phyloP scores from a whole-genome alignment of 257 asterid genomes.

The Verbena officinalis region DNA sequence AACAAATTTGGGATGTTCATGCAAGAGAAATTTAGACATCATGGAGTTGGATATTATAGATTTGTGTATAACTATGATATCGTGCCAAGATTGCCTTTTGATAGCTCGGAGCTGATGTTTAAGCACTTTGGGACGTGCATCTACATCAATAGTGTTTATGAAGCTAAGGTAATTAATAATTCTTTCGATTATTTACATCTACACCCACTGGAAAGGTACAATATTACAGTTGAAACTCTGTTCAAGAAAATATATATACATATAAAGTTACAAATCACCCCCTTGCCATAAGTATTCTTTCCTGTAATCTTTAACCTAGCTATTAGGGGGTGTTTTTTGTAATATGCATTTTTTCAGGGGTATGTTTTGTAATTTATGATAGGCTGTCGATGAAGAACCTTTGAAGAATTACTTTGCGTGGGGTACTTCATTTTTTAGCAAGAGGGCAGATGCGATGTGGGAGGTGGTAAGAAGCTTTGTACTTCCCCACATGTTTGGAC shows the following conservation, averaged over 20 bases:
- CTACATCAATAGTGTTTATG: slow-evolving; percentile 47
- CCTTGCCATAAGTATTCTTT: too few species aligned
- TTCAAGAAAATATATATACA: too few species aligned
- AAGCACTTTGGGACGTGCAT: slow-evolving; percentile 69
- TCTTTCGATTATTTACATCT: too few species aligned
- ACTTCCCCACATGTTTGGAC: slow-evolving; percentile 48
- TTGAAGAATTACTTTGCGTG: slow-evolving; percentile 42
- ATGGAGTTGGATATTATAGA: slow-evolving; percentile 45
- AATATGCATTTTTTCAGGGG: too few species aligned
- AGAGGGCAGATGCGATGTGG: slow-evolving; percentile 54
- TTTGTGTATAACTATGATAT: slow-evolving; percentile 63
- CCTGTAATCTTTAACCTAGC: too few species aligned
- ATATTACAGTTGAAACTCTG: too few species aligned
- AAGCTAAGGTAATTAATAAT: slow-evolving; percentile 48
- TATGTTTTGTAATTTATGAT: too few species aligned
- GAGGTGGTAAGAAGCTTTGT: slow-evolving; percentile 61
- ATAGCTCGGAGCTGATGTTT: slow-evolving; percentile 39
- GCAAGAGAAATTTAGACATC: slow-evolving; percentile 33
- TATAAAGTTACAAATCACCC: too few species aligned
- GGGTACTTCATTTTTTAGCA: slow-evolving; percentile 16
- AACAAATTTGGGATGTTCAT: slow-evolving; percentile 47
- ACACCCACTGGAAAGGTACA: too few species aligned
- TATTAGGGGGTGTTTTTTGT: too few species aligned
- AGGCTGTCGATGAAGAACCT: slow-evolving; percentile 53
- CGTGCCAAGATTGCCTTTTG: slow-evolving; percentile 63